Conservation (phyloP, 2,329 filamentous ascomycete species). For the Fusarium sublunatum region DNA sequence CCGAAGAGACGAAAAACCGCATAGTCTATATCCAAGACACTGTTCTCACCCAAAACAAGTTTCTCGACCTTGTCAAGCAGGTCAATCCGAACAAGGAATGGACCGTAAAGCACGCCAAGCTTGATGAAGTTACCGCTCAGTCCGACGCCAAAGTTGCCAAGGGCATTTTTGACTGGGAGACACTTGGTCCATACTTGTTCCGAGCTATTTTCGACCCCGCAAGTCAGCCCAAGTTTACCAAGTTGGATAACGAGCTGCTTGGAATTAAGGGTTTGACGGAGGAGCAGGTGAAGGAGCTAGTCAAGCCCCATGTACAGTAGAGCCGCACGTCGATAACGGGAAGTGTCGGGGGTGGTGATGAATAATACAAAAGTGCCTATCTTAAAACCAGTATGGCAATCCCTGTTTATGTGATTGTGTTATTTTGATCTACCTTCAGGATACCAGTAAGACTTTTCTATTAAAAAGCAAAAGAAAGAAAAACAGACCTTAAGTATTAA, state of each 20-base stretch:
- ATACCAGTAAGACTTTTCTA: too few relatives aligned
- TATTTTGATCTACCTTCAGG: too few relatives aligned
- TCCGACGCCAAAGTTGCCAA: slow-evolving; percentile 49
- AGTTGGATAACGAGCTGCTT: slow-evolving; percentile 58
- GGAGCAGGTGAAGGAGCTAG: slow-evolving; percentile 52
- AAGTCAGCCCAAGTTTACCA: slow-evolving; percentile 50
- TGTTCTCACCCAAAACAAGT: slow-evolving; percentile 58
- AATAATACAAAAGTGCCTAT: too few relatives aligned
- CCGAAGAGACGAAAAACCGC: slow-evolving; percentile 65
- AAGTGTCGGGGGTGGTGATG: too few relatives aligned
- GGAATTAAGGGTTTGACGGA: slow-evolving; percentile 57
- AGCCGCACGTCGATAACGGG: too few relatives aligned
- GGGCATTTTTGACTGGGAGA: slow-evolving; percentile 46
- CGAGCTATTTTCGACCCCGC: slow-evolving; percentile 48
- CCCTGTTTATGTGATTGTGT: too few relatives aligned
- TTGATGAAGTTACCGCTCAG: slow-evolving; percentile 44
- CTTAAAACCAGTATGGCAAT: too few relatives aligned
- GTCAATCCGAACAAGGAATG: slow-evolving; percentile 59
- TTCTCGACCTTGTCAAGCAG: slow-evolving; percentile 61
- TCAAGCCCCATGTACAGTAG: slow-evolving; percentile 40
- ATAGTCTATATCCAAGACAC: slow-evolving; percentile 59
- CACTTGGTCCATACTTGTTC: slow-evolving; percentile 50
- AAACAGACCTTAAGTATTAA: too few relatives aligned
- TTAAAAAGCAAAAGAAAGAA: too few relatives aligned
- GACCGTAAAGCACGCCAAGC: slow-evolving; percentile 54